Conservation (phyloP, 2,329 filamentous ascomycete genomes). For the Leptographium wingfieldii region DNA sequence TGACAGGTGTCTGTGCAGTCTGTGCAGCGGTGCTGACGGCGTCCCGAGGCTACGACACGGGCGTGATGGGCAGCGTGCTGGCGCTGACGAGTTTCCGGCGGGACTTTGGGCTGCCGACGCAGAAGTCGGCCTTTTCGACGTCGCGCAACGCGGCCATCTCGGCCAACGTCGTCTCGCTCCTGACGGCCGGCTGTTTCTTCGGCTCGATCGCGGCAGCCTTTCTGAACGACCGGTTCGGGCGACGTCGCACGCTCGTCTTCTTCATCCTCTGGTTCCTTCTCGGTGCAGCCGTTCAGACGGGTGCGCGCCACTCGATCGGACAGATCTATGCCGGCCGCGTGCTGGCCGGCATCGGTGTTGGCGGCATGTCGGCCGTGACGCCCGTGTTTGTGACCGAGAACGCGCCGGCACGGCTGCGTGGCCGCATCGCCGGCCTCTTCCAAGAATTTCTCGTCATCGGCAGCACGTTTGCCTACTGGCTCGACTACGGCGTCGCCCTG, state of each 20-base stretch:
- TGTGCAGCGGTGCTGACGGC: neutral
- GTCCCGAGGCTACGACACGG: neutral
- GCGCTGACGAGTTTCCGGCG: neutral
- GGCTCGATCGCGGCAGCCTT: neutral
- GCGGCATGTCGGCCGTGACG: slow-evolving; percentile 27
- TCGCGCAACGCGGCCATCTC: slow-evolving; percentile 29
- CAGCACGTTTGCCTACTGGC: slow-evolving; percentile 26
- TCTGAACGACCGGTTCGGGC: slow-evolving; percentile 3
- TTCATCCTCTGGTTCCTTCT: slow-evolving; percentile 4
- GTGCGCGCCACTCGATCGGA: slow-evolving; percentile 2
- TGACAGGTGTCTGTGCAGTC: neutral
- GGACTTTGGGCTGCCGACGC: slow-evolving; percentile 3
- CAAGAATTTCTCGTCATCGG: slow-evolving; percentile 32
- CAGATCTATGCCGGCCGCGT: slow-evolving; percentile 25
- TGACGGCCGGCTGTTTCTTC: slow-evolving; percentile 2
- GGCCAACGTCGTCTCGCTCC: slow-evolving; percentile 1
- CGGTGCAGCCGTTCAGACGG: slow-evolving; percentile 4
- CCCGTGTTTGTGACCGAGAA: slow-evolving; percentile 34
- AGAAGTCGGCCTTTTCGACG: slow-evolving; percentile 29
- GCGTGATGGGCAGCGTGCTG: slow-evolving; percentile 4
- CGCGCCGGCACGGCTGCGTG: slow-evolving; percentile 32
- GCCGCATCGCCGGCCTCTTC: slow-evolving; percentile 28
- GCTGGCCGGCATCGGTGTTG: slow-evolving; percentile 21
- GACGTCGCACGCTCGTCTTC: slow-evolving; percentile 3
- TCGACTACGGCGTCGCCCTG: slow-evolving; percentile 31